These are phyloP conservation scores for Pseudocercospora eumusae DNA, from an alignment of 2,329 filamentous ascomycete species.

Conservation along the genomic window DNA sequence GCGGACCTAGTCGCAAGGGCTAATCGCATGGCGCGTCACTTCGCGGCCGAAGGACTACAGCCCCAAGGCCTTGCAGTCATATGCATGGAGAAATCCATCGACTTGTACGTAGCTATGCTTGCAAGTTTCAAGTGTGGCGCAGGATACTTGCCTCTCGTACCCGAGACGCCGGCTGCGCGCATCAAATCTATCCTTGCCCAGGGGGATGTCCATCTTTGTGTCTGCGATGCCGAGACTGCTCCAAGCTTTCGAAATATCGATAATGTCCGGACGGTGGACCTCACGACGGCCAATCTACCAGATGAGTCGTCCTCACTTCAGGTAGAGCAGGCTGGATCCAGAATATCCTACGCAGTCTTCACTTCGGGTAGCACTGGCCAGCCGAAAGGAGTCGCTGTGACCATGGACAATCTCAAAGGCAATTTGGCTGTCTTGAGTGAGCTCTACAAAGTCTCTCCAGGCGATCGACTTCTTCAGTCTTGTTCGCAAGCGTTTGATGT, in stretches of 20 bases:
- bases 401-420: constrained; percentile 72
- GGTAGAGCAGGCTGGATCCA: constrained; percentile 46
- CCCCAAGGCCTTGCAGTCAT: constrained; percentile 67
- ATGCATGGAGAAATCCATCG: constrained; percentile 70
- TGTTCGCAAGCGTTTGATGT: constrained; percentile 85
- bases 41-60: constrained; percentile 52
- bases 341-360: constrained; percentile 73
- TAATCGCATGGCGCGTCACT: constrained; percentile 62
- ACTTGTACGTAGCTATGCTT: constrained; percentile 73
- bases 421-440: constrained; percentile 68
- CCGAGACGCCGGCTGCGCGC: constrained; percentile 66
- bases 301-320: constrained; percentile 41
- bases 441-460: constrained; percentile 61
- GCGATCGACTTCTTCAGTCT: constrained; percentile 71
- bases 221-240: constrained; percentile 41
- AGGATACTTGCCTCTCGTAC: constrained; percentile 77
- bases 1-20: constrained; percentile 62
- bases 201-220: constrained; percentile 54
- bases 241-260: constrained; percentile 22
- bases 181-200: constrained; percentile 64
- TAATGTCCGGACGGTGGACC: constrained; percentile 29
- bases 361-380: constrained; percentile 80
- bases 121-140: constrained; percentile 73
- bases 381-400: constrained; percentile 79
- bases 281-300: constrained; percentile 38